Evolutionary conservation across 2,329 filamentous ascomycete genomes (phyloP), one percentile per base, ranked within the genome.

Genomic region (Diaporthe longicolla): DNA sequence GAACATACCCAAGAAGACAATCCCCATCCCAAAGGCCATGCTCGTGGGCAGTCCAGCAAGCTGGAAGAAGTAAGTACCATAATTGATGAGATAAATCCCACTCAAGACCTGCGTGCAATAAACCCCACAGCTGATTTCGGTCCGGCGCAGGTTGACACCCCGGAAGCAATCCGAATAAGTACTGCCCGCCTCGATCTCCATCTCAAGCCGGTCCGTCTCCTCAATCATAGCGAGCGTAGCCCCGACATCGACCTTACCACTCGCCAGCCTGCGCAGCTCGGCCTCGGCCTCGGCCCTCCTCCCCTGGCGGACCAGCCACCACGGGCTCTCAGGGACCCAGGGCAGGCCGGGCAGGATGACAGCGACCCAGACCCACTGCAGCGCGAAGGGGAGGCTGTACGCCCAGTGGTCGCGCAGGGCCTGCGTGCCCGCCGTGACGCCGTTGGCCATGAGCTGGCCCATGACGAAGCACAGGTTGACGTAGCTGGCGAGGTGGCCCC

Each of bases 41-140:
- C 82, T 81, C 1, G 85, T 82, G 0, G 81, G 77, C 37, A 92
- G 80, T 1, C 90, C 90, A 3, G 89, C 89, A 78, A 89, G 87
- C 76, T 88, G 82, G 77, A 91, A 90, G 79, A 88, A 88, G 78
- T 91, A 91, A 2, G 89, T 92, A 0, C 89, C 90, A 76, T 92
- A 93, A 73, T 89, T 89, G 63, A 91, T 90, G 76, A 93, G 88
- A 19, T 91, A 90, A 76, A 91, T 90, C 32, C 91, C 91, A 69
- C 88, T 89, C 2, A 93, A 83, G 26, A 92, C 91, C 78, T 93
- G 91, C 4, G 91, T 91, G 4, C 89, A 87, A 84, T 91, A 93
- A 9, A 91, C 89, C 80, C 91, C 91, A 74, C 85, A 84, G 5
- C 87, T 85, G 45, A 90, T 89, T 78, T 90, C 88, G 0, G 88